Base-by-base conservation (phyloP, 2,329 filamentous ascomycete species). In the Exserohilum rostratum region DNA sequence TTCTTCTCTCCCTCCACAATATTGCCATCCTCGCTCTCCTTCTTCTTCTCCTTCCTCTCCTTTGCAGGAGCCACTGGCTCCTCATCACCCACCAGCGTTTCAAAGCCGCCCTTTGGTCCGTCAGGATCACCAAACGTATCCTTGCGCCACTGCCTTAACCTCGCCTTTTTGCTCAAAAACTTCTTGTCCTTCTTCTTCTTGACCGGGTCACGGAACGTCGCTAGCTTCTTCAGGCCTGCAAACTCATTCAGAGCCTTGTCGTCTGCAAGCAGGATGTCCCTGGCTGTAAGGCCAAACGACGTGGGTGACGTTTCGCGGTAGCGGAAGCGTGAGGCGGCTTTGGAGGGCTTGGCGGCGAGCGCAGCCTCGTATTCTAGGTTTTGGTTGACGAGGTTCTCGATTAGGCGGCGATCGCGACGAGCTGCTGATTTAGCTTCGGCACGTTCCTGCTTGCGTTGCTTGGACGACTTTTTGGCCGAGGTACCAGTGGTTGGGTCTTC, bases 221-320 rank as follows among this genome's bases (percentile, higher is more conserved):
- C 93, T 55, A 97, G 85, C 79, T 97, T 98, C 83, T 99, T 99
- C 69, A 99, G 80, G 6, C 95, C 93, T 5, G 89, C 93, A 70
- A 89, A 99, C 62, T 93, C 83, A 76, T 99, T 99, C 61, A 99
- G 85, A 49, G 88, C 87, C 42, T 86, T 81, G 78, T 99, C 95
- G 39, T 89, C 89, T 0, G 93, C 91, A 62, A 96, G 91, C 30
- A 99, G 84, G 66, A 99, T 98, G 76, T 99, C 95, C 57, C 88
- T 85, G 1, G 93, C 82, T 0, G 91, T 96, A 69, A 99, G 86
- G 54, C 95, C 95, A 72, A 96, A 99, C 11, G 89, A 86, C 50
- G 89, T 88, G 1, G 95, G 93, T 0, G 91, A 96, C 2, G 93
- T 96, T 72, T 97, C 93, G 69, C 95, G 90, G 80, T 99, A 99